Base-by-base conservation (phyloP, 352 stramenopile genomes). In the Phytophthora idaei region DNA sequence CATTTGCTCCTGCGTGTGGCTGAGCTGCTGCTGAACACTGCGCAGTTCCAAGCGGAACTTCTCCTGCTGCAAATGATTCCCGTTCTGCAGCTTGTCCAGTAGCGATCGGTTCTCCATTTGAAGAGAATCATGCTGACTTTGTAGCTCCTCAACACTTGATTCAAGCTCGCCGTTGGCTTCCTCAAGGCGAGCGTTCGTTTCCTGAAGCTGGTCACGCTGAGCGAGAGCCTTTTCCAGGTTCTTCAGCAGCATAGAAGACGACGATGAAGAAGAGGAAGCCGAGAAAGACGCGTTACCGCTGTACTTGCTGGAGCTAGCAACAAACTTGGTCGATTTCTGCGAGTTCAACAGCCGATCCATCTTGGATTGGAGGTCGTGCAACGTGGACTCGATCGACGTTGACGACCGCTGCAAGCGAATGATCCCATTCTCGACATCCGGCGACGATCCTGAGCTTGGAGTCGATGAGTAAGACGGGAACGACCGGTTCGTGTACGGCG, bases 301-400 rank as follows among this genome's bases (percentile, higher is more conserved):
- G 32, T 64, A 74, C 6, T 75, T 76, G 36, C 67, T 61, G 0
- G 74, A 73, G 6, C 70, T 75, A 15, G 68, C 60, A 44, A 58
- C 61, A 64, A 82, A 89, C 55, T 86, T 85, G 17, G 55, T 57
- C 10, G 69, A 68, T 58, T 85, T 90, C 45, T 91, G 83, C 36
- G 73, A 66, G 52, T 89, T 90, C 37, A 94, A 48, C 0, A 94
- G 67, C 3, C 87, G 81, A 63, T 93, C 87, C 69, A 94, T 81
- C 67, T 94, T 94, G n/a, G 81, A 78, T 17, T 94, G 82, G 1
- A 94, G 44, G 34, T 93, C 87, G 17, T 90, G 77, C 5, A 94
- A 57, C 5, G 79, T 82, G 0, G 83, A 88, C 57, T 94, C 87
- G 36, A 94, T 89, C 31, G 87, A 85, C n/a, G 83, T 87, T 0